Base-by-base conservation (phyloP, 2,329 filamentous ascomycete genomes). In the Trichophaea hybrida region DNA sequence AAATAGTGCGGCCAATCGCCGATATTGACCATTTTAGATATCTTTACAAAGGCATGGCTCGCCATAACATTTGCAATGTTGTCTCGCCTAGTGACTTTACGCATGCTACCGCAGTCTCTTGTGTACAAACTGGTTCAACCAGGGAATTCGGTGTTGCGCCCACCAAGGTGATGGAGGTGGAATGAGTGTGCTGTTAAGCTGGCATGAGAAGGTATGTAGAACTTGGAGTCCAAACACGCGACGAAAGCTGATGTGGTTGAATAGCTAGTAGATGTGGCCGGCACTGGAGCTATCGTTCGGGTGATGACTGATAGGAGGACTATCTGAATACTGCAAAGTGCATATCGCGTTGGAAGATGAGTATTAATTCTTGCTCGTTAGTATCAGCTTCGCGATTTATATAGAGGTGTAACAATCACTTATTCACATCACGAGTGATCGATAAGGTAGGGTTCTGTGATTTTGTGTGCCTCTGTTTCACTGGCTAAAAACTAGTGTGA, bases 291-390 rank as follows among this genome's bases (percentile, higher is more conserved):
- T 72, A 93, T 98, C 74, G 87, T 89, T 64, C 82, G 93, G 69
- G 88, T 88, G 66, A 96, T 98, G 90, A 93, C 88, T 46, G 93
- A 98, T 77, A 87, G 91, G 76, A 84, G 93, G 70, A 93, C 86
- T 69, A 91, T 94, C 68, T 94, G 75, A 76, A 67, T 54, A 24
- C 3, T 3, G 24, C 1, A 24, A 24, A 24, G 1, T 24, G 24
- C 24, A 24, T 24, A 24, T 24, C 24, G 3, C 3, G 24, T 24
- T 24, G 24, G 24, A 24, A 24, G 24, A 24, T 2, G 24, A 3
- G 24, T 24, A 2, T 24, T 24, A 24, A 24, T 24, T 24, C 24
- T 24, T 24, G 24, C 24, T 24, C 24, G 1, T 24, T 24, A 3
- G 24, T 24, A 24, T 24, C 24, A 24, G 24, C 3, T 3, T 24